Conservation (phyloP, 2,329 filamentous ascomycete genomes). For the Microcyclospora tardicrescens region DNA sequence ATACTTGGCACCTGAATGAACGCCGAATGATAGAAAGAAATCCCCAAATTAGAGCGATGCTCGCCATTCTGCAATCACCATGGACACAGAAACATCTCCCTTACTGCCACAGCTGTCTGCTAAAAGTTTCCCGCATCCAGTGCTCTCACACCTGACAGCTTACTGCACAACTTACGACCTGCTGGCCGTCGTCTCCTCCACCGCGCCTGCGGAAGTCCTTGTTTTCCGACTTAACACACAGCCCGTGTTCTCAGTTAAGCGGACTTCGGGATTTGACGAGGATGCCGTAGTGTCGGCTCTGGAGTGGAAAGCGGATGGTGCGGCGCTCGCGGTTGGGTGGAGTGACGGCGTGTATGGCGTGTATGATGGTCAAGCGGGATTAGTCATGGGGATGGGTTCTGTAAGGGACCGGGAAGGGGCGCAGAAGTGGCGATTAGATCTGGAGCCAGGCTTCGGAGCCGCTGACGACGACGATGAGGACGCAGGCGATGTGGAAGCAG, state of each 20-base stretch:
- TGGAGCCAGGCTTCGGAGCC: conserved; percentile 6
- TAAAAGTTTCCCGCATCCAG: conserved; percentile 43
- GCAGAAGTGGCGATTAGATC: conserved; percentile 12
- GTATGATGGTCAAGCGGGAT: conserved; percentile 25
- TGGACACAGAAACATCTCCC: too few species aligned
- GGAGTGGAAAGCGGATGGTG: conserved; percentile 35
- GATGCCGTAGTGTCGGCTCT: conserved; percentile 23
- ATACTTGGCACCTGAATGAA: too few species aligned
- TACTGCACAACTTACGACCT: conserved; percentile 82
- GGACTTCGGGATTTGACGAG: conserved; percentile 22
- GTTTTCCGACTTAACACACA: conserved; percentile 73
- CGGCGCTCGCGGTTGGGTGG: conserved; percentile 62
- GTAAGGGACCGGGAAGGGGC: conserved; percentile 2
- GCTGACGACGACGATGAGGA: conserved; percentile 5
- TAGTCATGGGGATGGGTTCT: conserved; percentile 4
- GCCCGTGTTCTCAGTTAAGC: conserved; percentile 43
- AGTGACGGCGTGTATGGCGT: conserved; percentile 51
- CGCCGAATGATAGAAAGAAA: too few species aligned
- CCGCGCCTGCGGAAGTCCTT: conserved; percentile 51
- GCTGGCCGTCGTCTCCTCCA: conserved; percentile 51
- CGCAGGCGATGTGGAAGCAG: background rate
- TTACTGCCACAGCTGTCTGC: conserved; percentile 30
- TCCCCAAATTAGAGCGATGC: too few species aligned
- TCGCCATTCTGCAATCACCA: too few species aligned
- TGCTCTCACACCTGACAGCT: conserved; percentile 47